Evolutionary conservation across 1,139 yeast species (phyloP).

Genomic region (Diutina pseudorugosa): DNA sequence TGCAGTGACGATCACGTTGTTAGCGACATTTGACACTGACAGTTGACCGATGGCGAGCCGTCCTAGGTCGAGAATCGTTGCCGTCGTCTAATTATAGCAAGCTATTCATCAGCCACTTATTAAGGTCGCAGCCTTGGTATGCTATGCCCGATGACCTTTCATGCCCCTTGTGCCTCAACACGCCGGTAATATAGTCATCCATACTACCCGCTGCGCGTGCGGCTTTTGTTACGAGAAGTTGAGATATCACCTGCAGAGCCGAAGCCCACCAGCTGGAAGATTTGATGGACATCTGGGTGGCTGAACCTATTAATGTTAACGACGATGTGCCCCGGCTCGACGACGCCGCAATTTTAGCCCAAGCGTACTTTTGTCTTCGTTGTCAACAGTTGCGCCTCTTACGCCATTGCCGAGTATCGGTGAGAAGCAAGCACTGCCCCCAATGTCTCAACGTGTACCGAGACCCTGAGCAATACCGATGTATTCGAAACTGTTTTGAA

Average conservation of each 20-base stretch:
- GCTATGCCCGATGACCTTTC: not conserved
- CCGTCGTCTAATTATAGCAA: not conserved
- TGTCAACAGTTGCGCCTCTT: conserved; percentile 22
- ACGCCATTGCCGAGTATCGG: conserved; percentile 15
- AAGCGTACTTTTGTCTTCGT: conserved; percentile 26
- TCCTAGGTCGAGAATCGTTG: not conserved
- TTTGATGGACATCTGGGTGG: not conserved
- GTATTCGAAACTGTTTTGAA: conserved; percentile 26
- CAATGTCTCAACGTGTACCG: conserved; percentile 26
- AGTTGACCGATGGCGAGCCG: too few relatives aligned
- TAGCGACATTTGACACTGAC: too few relatives aligned
- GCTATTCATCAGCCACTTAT: not conserved
- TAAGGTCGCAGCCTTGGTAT: not conserved
- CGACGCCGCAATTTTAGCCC: conserved; percentile 7
- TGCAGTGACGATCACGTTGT: too few relatives aligned
- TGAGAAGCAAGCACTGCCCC: conserved; percentile 22
- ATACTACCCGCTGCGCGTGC: not conserved
- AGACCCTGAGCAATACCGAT: conserved; percentile 12
- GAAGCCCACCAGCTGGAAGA: not conserved
- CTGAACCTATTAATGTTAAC: not conserved
- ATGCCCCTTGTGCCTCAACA: not conserved
- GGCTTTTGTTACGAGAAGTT: not conserved
- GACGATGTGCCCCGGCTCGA: not conserved
- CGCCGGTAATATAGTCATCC: not conserved
- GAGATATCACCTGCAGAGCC: not conserved